phyloP scores from a whole-genome alignment of 1,284 basidiomycete species.

The Naganishia liquefaciens region DNA sequence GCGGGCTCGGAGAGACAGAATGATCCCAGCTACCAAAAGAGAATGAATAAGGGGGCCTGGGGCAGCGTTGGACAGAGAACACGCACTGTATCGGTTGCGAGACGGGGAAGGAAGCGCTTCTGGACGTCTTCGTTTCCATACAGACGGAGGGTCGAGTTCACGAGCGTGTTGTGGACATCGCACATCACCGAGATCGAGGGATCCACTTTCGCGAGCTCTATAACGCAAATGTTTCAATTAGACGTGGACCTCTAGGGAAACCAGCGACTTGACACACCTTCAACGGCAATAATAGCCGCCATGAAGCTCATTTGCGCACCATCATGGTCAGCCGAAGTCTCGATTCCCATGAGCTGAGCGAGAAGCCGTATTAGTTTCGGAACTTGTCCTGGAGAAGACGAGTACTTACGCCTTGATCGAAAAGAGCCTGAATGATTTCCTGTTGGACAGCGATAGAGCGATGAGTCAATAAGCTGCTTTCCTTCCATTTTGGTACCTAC shows the following conservation, averaged over 20 bases:
- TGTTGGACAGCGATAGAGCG: conserved; percentile 4
- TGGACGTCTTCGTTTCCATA: conserved; percentile 83
- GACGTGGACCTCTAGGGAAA: no score
- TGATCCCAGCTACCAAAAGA: conserved; percentile 71
- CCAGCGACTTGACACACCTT: conserved; percentile 51
- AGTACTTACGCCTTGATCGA: conserved; percentile 83
- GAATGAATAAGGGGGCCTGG: conserved; percentile 2
- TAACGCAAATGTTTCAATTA: not conserved
- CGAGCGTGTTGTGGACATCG: conserved; percentile 97
- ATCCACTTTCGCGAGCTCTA: conserved; percentile 90
- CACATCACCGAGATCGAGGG: conserved; percentile 95
- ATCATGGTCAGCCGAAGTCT: conserved; percentile 78
- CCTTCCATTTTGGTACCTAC: conserved; percentile 35
- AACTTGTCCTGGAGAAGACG: not conserved
- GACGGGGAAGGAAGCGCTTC: conserved; percentile 83
- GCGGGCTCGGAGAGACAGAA: conserved; percentile 94
- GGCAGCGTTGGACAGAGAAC: not conserved
- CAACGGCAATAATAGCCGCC: conserved; percentile 92
- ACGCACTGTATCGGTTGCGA: conserved; percentile 73
- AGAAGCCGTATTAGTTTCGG: not conserved
- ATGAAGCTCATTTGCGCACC: conserved; percentile 92
- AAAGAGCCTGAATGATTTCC: conserved; percentile 79
- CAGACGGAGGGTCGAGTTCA: conserved; percentile 90
- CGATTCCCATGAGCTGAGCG: conserved; percentile 91
- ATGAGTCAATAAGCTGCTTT: not conserved